A percentile compares a stretch with the other conserved stretches of the same genome.
Conservation (phyloP, 2,329 filamentous ascomycete species). For the Hymenoscyphus scutula region DNA sequence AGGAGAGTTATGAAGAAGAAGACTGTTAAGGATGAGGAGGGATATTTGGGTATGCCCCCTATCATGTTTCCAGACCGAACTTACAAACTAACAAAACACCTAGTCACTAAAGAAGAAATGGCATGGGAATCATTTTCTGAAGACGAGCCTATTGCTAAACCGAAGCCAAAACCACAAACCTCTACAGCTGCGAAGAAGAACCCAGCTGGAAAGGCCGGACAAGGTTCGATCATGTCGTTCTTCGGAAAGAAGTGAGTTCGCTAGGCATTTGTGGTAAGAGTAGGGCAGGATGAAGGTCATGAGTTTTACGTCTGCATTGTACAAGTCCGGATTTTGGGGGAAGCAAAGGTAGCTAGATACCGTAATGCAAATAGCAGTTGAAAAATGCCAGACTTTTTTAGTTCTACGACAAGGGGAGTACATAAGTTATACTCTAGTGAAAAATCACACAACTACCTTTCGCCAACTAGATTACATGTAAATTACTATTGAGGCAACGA, state of each 20-base stretch:
- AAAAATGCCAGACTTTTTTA: too few species aligned
- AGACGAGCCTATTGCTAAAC: constrained; percentile 67
- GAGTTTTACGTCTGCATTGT: neutral
- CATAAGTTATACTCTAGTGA: too few species aligned
- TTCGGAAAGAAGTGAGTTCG: constrained; percentile 68
- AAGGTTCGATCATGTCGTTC: constrained; percentile 89
- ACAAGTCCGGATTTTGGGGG: neutral
- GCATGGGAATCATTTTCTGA: constrained; percentile 94
- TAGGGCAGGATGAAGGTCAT: neutral
- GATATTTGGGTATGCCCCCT: constrained; percentile 71
- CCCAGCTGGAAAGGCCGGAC: constrained; percentile 54
- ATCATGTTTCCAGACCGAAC: too few species aligned
- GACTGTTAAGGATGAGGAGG: constrained; percentile 81
- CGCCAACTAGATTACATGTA: too few species aligned
- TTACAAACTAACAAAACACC: constrained; percentile 9
- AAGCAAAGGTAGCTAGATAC: neutral
- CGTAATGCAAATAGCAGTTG: neutral
- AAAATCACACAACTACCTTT: too few species aligned
- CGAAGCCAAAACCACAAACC: constrained; percentile 49
- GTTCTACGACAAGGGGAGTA: too few species aligned
- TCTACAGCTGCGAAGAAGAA: constrained; percentile 48
- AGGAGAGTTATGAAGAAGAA: constrained; percentile 85
- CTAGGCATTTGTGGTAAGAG: neutral
- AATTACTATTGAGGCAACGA: too few species aligned
- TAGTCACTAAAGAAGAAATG: constrained; percentile 81